Conservation (phyloP, 2,329 filamentous ascomycete species). For the Paecilomyces fulvus region DNA sequence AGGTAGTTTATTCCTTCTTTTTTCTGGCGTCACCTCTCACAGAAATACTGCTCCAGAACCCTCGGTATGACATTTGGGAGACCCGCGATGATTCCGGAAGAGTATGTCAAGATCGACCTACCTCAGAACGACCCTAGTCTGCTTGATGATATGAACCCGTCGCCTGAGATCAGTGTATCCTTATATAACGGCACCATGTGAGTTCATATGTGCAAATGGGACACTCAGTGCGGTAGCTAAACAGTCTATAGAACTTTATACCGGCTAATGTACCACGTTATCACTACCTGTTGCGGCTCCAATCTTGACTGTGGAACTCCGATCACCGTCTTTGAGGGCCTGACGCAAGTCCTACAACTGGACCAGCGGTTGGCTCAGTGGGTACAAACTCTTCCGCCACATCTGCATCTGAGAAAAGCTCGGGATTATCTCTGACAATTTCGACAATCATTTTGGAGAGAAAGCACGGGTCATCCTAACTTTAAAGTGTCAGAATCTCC, state of each 20-base stretch:
- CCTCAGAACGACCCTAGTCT: conserved; percentile 11
- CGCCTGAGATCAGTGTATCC: conserved; percentile 3
- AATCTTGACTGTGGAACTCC: conserved; percentile 32
- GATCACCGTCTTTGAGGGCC: conserved; percentile 15
- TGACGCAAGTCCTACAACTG: conserved; percentile 24
- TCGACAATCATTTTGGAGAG: not conserved
- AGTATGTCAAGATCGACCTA: conserved; percentile 34
- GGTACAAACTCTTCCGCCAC: not conserved
- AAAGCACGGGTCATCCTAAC: conserved; percentile 35
- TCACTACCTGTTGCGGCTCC: conserved; percentile 36
- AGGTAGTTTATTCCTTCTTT: conserved; percentile 16
- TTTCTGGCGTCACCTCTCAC: not conserved
- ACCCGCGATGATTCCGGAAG: conserved; percentile 38
- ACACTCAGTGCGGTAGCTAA: not conserved
- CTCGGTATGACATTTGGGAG: conserved; percentile 46
- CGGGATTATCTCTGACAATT: not conserved
- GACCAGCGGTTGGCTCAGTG: not conserved
- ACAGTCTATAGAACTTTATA: conserved; percentile 17
- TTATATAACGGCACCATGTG: conserved; percentile 20
- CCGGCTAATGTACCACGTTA: conserved; percentile 21
- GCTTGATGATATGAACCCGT: not conserved
- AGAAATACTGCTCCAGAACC: conserved; percentile 18
- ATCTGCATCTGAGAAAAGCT: not conserved
- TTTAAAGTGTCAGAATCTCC: conserved; percentile 33
- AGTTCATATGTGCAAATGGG: not conserved